These are phyloP conservation scores for Tremella mesenterica DNA, from an alignment of 768 basidiomycete genomes.

Conservation along the genomic window DNA sequence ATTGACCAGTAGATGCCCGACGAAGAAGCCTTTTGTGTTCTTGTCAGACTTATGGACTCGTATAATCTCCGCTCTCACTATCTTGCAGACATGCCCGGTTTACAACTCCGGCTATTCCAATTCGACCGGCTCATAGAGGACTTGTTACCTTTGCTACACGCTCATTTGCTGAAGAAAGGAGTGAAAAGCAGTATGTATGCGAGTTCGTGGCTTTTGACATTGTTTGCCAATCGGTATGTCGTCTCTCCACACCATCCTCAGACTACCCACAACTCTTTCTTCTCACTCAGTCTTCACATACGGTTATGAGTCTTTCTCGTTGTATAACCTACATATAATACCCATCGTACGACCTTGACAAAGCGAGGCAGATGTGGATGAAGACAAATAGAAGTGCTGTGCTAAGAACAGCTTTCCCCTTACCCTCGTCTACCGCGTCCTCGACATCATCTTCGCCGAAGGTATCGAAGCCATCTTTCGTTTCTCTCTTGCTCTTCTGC, in stretches of 20 bases:
- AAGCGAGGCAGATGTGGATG: too few relatives aligned
- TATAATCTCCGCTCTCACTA: constrained; percentile 95
- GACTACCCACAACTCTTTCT: too few relatives aligned
- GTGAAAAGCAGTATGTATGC: constrained; percentile 98
- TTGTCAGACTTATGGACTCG: constrained; percentile 89
- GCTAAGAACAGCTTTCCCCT: constrained; percentile 67
- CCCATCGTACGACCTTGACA: too few relatives aligned
- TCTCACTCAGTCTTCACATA: too few relatives aligned
- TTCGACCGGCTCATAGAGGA: constrained; percentile 94
- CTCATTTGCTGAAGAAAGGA: constrained; percentile 88
- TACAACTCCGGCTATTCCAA: constrained; percentile 81
- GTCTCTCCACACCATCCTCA: background rate
- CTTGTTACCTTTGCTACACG: constrained; percentile 77
- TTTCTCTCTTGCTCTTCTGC: constrained; percentile 76
- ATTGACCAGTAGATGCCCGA: constrained; percentile 82
- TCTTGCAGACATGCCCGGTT: constrained; percentile 96
- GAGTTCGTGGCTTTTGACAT: constrained; percentile 95
- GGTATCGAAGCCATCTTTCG: constrained; percentile 96
- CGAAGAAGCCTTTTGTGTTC: constrained; percentile 92
- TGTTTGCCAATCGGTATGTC: constrained; percentile 84
- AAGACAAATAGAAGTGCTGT: too few relatives aligned
- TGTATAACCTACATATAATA: too few relatives aligned
- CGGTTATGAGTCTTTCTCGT: too few relatives aligned
- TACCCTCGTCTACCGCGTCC: constrained; percentile 89
- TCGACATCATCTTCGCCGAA: constrained; percentile 90